Evolutionary conservation across 1,284 basidiomycete species (phyloP).

Genomic region (Bjerkandera adusta): DNA sequence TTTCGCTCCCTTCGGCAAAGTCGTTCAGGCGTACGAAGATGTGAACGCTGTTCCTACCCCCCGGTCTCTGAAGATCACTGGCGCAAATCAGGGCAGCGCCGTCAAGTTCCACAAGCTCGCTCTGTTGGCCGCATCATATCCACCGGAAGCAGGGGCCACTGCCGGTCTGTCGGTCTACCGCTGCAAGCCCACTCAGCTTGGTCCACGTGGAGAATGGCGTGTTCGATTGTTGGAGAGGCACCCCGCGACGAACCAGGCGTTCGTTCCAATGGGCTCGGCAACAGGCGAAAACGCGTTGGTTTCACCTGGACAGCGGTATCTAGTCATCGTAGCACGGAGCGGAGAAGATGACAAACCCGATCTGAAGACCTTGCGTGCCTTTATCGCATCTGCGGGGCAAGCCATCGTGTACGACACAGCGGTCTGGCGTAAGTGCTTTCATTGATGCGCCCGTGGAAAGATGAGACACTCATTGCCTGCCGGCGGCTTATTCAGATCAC

Average conservation of each 20-base stretch:
- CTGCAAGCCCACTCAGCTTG: slow-evolving; percentile 56
- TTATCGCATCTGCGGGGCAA: slow-evolving; percentile 75
- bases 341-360: slow-evolving; percentile 77
- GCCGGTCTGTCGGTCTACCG: slow-evolving; percentile 74
- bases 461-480: slow-evolving; percentile 4
- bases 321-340: slow-evolving; percentile 83
- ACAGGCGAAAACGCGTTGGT: slow-evolving; percentile 41
- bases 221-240: slow-evolving; percentile 74
- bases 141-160: slow-evolving; percentile 50
- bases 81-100: slow-evolving; percentile 87
- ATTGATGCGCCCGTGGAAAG: slow-evolving; percentile 12
- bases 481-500: slow-evolving; percentile 61
- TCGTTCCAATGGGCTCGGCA: slow-evolving; percentile 80
- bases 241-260: slow-evolving; percentile 80
- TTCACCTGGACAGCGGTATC: slow-evolving; percentile 52
- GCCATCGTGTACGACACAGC: slow-evolving; percentile 82
- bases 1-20: slow-evolving; percentile 82
- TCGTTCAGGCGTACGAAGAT: slow-evolving; percentile 81
- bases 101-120: slow-evolving; percentile 88
- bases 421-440: slow-evolving; percentile 77
- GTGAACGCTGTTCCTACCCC: slow-evolving; percentile 54
- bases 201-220: slow-evolving; percentile 45
- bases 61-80: slow-evolving; percentile 66
- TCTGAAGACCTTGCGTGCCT: slow-evolving; percentile 71
- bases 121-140: slow-evolving; percentile 63